Conservation (phyloP, 192 early-diverging fungal species). For the Entomortierella beljakovae region DNA sequence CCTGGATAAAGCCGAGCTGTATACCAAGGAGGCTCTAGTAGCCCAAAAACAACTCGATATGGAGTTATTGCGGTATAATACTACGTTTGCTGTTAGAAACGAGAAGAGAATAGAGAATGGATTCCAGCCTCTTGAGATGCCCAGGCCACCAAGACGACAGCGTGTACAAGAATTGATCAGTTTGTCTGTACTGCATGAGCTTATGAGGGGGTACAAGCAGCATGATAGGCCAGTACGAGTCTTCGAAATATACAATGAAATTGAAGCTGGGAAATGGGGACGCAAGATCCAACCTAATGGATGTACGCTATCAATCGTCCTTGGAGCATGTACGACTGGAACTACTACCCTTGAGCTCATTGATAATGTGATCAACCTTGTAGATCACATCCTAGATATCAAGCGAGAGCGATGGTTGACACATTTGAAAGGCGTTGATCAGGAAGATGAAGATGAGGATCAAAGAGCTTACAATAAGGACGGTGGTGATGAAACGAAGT, state of each 20-base stretch:
- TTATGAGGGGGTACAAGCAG: conserved; percentile 27
- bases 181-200: conserved; percentile 30
- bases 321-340: conserved; percentile 27
- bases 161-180: conserved; percentile 20
- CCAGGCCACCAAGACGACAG: conserved; percentile 1
- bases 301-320: conserved; percentile 39
- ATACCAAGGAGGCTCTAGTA: background rate
- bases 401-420: background rate
- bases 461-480: background rate
- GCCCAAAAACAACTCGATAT: conserved; percentile 11
- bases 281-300: conserved; percentile 23
- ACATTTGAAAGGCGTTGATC: background rate
- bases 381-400: background rate
- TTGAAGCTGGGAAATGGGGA: conserved; percentile 37
- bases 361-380: conserved; percentile 20
- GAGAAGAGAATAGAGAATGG: background rate
- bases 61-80: background rate
- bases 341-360: conserved; percentile 4
- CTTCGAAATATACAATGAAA: conserved; percentile 22
- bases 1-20: conserved; percentile 17
- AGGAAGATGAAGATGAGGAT: conserved; percentile 3
- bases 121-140: background rate
- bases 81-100: conserved; percentile 10
- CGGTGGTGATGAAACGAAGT: background rate
- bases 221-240: conserved; percentile 25